Evolutionary conservation across 2,329 filamentous ascomycete genomes (phyloP), one percentile per base, ranked within the genome.

Genomic region (Sarocladium oryzae): DNA sequence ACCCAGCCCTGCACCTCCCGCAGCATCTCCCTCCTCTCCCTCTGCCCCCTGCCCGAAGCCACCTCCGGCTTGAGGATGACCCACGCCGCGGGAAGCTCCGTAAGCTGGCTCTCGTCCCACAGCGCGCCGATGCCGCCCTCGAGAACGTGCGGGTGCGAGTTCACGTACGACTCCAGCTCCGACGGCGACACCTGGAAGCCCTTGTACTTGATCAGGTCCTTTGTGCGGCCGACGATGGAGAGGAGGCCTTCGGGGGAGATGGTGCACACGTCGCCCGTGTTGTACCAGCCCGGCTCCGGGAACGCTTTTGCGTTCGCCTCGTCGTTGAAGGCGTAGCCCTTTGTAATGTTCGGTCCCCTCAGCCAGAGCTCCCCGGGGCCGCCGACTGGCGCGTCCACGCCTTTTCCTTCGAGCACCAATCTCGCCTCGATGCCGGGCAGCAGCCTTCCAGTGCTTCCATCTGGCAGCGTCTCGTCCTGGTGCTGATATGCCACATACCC

Each of bases 221-320:
- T 72, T 2, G 67, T 67, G 1, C 69, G 57, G 2, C 67, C 69
- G 8, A 70, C 63, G 11, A 72, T 63, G 33, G 57, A 64, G 5
- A 71, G 52, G 2, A 59, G 56, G 2, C 66, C 66, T 1, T 64
- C 38, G 0, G 52, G 49, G 51, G 68, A 65, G 28, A 70, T 61
- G 2, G 57, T 64, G 41, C 69, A 72, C 1, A 75, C 66, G 51
- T 76, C 72, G 1, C 73, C 72, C 0, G 73, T 76, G 43, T 69
- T 70, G 50, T 71, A 71, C 71, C 71, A 75, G 0, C 67, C 69
- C 2, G 60, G 48, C 10, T 62, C 53, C 4, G 66, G 65, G 38
- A 74, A 71, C 2, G 60, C 65, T 9, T 64, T 63, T 23, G 59
- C 56, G 20, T 66, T 72, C 1, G 66, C 66, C 28, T 67, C 64